Evolutionary conservation across 192 early-diverging fungal species (phyloP).

Genomic region (Coemansia sp.): DNA sequence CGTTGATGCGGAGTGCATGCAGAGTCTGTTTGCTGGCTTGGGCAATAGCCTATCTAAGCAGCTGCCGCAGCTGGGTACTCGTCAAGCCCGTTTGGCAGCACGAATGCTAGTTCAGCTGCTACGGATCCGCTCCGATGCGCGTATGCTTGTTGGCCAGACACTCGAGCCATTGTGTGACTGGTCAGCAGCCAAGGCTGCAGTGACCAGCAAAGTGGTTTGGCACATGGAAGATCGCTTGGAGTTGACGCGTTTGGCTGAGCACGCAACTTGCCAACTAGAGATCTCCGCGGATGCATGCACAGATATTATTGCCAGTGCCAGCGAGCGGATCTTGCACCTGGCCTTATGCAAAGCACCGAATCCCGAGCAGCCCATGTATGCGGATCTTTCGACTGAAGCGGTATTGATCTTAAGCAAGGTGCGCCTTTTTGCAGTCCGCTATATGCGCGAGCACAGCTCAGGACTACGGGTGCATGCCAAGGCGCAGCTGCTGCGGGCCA

Average conservation of each 20-base stretch:
- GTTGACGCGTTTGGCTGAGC: constrained; percentile 23
- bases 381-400: constrained; percentile 20
- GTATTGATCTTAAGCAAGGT: constrained; percentile 9
- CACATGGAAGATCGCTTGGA: constrained; percentile 19
- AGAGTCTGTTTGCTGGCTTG: not conserved
- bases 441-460: constrained; percentile 11
- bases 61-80: not conserved
- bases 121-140: not conserved
- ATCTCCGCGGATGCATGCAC: constrained; percentile 16
- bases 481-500: constrained; percentile 21
- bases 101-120: too few species aligned
- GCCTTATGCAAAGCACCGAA: constrained; percentile 18
- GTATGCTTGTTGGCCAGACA: constrained; percentile 24
- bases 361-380: constrained; percentile 3
- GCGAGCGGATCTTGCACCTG: constrained; percentile 32
- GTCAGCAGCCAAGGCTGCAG: constrained; percentile 6
- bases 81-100: too few species aligned
- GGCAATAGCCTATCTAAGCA: not conserved
- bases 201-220: constrained; percentile 13
- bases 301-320: constrained; percentile 27
- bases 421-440: constrained; percentile 5
- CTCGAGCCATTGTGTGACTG: constrained; percentile 26
- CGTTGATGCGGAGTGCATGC: not conserved
- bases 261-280: constrained; percentile 4
- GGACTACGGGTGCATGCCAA: not conserved